These are phyloP conservation scores for Alternaria sp. DNA, from an alignment of 2,329 filamentous ascomycete genomes.

Conservation along the genomic window DNA sequence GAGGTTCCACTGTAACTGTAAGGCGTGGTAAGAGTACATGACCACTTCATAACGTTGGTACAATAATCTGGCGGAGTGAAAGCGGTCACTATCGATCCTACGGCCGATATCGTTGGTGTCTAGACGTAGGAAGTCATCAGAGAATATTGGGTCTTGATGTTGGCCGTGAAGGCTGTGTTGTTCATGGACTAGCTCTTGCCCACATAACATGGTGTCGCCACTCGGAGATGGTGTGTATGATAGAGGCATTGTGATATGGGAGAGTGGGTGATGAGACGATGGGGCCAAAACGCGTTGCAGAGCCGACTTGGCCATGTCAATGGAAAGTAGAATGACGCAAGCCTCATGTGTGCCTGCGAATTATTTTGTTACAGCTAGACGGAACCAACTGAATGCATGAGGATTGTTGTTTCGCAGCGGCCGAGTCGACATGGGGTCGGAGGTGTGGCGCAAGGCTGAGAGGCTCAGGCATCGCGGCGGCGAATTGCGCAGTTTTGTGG, in stretches of 20 bases:
- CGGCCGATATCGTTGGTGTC: neutral
- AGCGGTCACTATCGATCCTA: neutral
- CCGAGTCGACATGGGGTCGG: slow-evolving; percentile 6
- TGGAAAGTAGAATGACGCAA: neutral
- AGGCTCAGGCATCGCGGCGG: slow-evolving; percentile 1
- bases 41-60: neutral
- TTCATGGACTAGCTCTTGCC: neutral
- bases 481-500: slow-evolving; percentile 8
- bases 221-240: neutral
- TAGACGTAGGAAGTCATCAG: neutral
- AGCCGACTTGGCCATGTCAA: neutral
- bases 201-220: neutral
- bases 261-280: neutral
- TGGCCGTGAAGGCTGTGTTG: slow-evolving; percentile 3
- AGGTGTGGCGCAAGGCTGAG: slow-evolving; percentile 1
- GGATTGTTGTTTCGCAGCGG: neutral
- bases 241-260: neutral
- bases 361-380: too few species aligned
- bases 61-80: slow-evolving; percentile 7
- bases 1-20: neutral
- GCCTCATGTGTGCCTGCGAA: neutral
- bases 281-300: neutral
- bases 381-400: neutral
- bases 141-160: neutral
- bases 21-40: neutral